phyloP scores from a whole-genome alignment of 2,329 filamentous ascomycete genomes.

The Rutstroemia sp. region DNA sequence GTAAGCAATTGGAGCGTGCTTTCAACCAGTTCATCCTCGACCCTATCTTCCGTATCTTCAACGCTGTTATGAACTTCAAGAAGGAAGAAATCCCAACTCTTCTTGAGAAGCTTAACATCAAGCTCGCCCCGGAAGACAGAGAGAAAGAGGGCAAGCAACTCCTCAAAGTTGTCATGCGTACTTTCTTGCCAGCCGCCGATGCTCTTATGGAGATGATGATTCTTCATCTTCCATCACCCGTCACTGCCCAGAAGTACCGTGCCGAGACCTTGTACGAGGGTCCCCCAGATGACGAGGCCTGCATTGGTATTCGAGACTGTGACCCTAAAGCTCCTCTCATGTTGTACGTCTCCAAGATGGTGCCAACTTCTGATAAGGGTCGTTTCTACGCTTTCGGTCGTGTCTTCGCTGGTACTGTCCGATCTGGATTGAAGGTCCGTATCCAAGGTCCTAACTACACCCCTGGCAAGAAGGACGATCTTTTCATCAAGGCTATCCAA shows the following conservation, averaged over 20 bases:
- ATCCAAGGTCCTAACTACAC: conserved; percentile 99
- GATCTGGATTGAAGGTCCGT: conserved; percentile 97
- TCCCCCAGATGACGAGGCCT: conserved; percentile 83
- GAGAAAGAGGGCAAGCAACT: conserved; percentile 96
- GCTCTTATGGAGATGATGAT: conserved; percentile 99
- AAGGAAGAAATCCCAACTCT: conserved; percentile 81
- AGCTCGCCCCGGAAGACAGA: conserved; percentile 79
- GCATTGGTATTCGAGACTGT: conserved; percentile 97
- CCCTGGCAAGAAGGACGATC: conserved; percentile 96
- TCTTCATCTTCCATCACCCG: conserved; percentile 93
- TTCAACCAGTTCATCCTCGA: conserved; percentile 99
- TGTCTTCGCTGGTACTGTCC: conserved; percentile 99
- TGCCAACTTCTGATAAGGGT: conserved; percentile 98
- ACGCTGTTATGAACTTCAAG: conserved; percentile 96
- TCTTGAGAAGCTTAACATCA: conserved; percentile 89
- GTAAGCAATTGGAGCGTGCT: conserved; percentile 88
- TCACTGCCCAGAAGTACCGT: conserved; percentile 96
- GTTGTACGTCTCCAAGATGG: conserved; percentile 99
- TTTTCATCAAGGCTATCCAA: conserved; percentile 99
- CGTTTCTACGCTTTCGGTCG: conserved; percentile 99
- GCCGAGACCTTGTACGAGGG: conserved; percentile 98
- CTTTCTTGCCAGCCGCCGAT: conserved; percentile 97
- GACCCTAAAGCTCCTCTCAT: conserved; percentile 97
- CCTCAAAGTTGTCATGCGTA: conserved; percentile 96
- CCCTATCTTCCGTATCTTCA: conserved; percentile 99